phyloP scores from a whole-genome alignment of 2,329 filamentous ascomycete species.

The Fusarium denticulatum region DNA sequence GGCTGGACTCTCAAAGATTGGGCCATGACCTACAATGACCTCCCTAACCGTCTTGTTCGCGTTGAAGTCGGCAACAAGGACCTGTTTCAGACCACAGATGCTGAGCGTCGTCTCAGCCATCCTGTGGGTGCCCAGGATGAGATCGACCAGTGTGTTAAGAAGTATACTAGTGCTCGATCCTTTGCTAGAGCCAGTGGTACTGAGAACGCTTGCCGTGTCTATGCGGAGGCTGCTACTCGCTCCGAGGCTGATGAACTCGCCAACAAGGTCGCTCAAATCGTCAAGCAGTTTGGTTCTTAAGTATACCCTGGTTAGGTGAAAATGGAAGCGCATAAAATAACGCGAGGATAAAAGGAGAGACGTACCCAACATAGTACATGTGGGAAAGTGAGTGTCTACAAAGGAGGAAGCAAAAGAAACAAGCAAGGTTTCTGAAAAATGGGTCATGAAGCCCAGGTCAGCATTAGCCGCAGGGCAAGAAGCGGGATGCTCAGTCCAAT shows the following conservation, averaged over 20 bases:
- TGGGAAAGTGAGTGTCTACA: neutral
- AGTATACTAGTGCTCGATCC: slow-evolving; percentile 87
- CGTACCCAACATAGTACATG: neutral
- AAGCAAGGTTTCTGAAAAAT: slow-evolving; percentile 9
- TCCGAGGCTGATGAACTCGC: slow-evolving; percentile 92
- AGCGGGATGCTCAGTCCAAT: slow-evolving; percentile 4
- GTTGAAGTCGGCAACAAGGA: slow-evolving; percentile 90
- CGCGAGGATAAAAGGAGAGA: neutral
- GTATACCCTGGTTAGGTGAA: neutral
- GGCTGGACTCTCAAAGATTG: slow-evolving; percentile 90
- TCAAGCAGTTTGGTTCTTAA: slow-evolving; percentile 65
- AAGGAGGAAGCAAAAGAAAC: slow-evolving; percentile 4
- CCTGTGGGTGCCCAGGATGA: slow-evolving; percentile 83
- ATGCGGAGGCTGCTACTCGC: slow-evolving; percentile 90
- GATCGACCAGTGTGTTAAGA: slow-evolving; percentile 88
- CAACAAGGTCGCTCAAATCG: slow-evolving; percentile 80
- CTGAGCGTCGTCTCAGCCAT: slow-evolving; percentile 85
- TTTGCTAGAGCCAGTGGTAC: slow-evolving; percentile 95
- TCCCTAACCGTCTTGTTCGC: slow-evolving; percentile 93
- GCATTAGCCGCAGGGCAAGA: slow-evolving; percentile 5
- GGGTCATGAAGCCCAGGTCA: slow-evolving; percentile 10
- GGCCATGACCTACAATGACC: slow-evolving; percentile 90
- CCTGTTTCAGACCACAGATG: slow-evolving; percentile 90
- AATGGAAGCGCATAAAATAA: slow-evolving; percentile 25
- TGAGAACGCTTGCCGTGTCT: slow-evolving; percentile 95